phyloP scores from a whole-genome alignment of 2,329 filamentous ascomycete species.

The Microcyclospora tardicrescens region DNA sequence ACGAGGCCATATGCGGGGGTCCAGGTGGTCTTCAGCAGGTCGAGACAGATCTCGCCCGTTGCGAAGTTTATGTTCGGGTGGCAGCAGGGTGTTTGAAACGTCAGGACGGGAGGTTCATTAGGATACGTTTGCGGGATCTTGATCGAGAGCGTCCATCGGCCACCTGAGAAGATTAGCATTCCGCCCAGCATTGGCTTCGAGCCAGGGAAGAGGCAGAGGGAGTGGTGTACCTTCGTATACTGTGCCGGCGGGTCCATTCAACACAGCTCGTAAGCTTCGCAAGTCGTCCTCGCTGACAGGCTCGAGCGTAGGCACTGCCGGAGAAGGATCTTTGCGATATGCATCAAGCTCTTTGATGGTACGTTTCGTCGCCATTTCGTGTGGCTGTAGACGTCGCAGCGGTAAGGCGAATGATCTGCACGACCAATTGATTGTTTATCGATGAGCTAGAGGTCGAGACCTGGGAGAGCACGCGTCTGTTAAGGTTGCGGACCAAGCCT shows the following conservation, averaged over 20 bases:
- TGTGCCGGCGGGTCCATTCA: slow-evolving; percentile 45
- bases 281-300: slow-evolving; percentile 45
- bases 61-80: slow-evolving; percentile 66
- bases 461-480: not conserved
- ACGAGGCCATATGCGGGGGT: slow-evolving; percentile 73
- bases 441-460: slow-evolving; percentile 1
- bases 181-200: not conserved
- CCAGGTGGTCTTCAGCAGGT: slow-evolving; percentile 67
- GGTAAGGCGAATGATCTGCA: too few relatives aligned
- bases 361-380: slow-evolving; percentile 36
- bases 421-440: not conserved
- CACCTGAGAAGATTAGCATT: slow-evolving; percentile 32
- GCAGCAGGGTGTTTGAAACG: slow-evolving; percentile 71
- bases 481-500: too few relatives aligned
- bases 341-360: slow-evolving; percentile 49
- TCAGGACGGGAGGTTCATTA: slow-evolving; percentile 59
- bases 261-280: slow-evolving; percentile 46
- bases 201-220: not conserved
- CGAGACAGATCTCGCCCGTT: slow-evolving; percentile 87
- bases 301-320: slow-evolving; percentile 43
- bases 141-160: slow-evolving; percentile 74
- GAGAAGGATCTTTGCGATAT: slow-evolving; percentile 43
- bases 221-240: slow-evolving; percentile 43
- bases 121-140: slow-evolving; percentile 68
- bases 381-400: too few relatives aligned